Evolutionary conservation across 75 land plant genomes (phyloP).

Genomic region (Selaginella tamariscina): DNA sequence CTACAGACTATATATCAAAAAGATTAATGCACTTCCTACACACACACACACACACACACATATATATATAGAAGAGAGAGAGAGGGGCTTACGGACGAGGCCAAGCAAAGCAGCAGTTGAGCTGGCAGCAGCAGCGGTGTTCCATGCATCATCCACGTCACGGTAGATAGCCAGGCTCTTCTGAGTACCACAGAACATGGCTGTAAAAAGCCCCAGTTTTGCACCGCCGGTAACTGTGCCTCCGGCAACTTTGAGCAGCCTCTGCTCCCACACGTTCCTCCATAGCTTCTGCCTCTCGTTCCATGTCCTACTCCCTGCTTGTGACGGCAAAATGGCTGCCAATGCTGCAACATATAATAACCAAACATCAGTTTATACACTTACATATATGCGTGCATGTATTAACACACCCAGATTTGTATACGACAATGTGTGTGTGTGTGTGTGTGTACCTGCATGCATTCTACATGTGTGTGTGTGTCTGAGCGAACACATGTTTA

Average conservation of each 20-base stretch:
- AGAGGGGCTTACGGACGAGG: slow-evolving; percentile 43
- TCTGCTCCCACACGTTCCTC: slow-evolving; percentile 82
- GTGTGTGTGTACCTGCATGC: slow-evolving; percentile 46
- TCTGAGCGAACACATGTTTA: not conserved
- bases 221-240: slow-evolving; percentile 93
- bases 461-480: slow-evolving; percentile 46
- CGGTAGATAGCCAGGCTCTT: slow-evolving; percentile 54
- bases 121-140: slow-evolving; percentile 76
- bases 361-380: not conserved
- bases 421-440: not conserved
- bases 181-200: slow-evolving; percentile 60
- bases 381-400: not conserved
- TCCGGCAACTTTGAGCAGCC: slow-evolving; percentile 61
- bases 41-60: no score
- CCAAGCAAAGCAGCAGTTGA: slow-evolving; percentile 84
- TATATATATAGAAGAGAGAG: no score
- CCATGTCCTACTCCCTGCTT: not conserved
- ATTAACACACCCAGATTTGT: not conserved
- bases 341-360: slow-evolving; percentile 4
- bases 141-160: slow-evolving; percentile 59
- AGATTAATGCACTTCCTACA: no score
- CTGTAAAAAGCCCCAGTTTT: slow-evolving; percentile 83
- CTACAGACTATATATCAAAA: no score
- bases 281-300: slow-evolving; percentile 18
- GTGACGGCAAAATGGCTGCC: slow-evolving; percentile 15